Evolutionary conservation across 1,139 yeast species (phyloP), one percentile per base, ranked within the genome.

Genomic region (Debaryomyces singareniensis): DNA sequence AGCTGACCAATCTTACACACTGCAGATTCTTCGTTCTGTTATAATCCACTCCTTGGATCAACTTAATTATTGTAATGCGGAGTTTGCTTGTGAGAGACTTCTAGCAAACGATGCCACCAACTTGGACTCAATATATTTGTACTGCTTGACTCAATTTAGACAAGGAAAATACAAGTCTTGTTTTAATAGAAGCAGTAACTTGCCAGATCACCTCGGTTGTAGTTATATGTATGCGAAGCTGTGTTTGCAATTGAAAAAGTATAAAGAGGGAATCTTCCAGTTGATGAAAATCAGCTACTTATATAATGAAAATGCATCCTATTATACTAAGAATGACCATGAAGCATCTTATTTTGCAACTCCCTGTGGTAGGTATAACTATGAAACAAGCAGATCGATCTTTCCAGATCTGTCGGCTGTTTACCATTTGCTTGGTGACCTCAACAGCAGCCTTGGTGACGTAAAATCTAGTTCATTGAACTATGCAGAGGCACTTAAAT

Each of bases 81-180:
- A 78, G 50, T 83, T 86, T 58, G 83, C 91, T 9, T 72, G 84
- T 21, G 95, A 86, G 46, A 64, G 93, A 39, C 60, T 85, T 20
- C 48, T 81, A 16, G 86, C 91, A 2, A 59, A 61, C 30, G 69
- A 70, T 35, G 58, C 68, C 4, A 47, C 50, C 15, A 64, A 75
- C 43, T 50, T 67, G 3, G 82, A 78, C 33, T 68, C 83, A 9
- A 47, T 71, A 6, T 79, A 82, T 48, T 57, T 86, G 26, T 75
- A 78, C 50, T 83, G 82, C 18, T 56, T 79, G 24, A 77, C 80
- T 2, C 61, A 79, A 29, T 73, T 56, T 44, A 73, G 74, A 28
- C 71, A 67, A 38, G 61, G 66, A 9, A 69, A 78, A 42, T 73
- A 55, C 52, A 78, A 78, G 39, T 58, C 86, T 2, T 84, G 83